A percentile compares a stretch with the other conserved stretches of the same genome.
Conservation (phyloP, 148 eudicot species). For the Agrostemma githago region DNA sequence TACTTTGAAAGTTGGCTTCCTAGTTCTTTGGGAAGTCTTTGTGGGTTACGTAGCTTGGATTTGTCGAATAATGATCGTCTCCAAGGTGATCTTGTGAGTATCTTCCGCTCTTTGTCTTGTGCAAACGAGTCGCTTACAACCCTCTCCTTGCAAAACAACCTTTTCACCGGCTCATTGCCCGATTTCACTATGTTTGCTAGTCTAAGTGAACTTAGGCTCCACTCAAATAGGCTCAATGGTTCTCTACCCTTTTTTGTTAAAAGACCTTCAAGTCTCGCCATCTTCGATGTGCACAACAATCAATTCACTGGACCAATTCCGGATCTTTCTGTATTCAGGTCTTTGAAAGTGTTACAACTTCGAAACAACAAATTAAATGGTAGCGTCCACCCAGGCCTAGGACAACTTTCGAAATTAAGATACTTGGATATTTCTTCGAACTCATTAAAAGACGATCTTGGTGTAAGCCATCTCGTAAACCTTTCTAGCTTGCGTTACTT, state of each 20-base stretch:
- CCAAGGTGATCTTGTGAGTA: background rate
- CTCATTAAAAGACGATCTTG: conserved; percentile 23
- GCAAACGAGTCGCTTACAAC: conserved; percentile 8
- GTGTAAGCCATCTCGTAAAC: conserved; percentile 22
- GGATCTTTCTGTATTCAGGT: conserved; percentile 21
- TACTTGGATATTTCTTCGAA: conserved; percentile 25
- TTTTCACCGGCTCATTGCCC: conserved; percentile 17
- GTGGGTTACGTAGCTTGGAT: conserved; percentile 9
- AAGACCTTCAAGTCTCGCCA: conserved; percentile 8
- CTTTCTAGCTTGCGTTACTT: conserved; percentile 24
- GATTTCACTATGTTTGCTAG: conserved; percentile 13
- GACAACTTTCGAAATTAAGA: conserved; percentile 23
- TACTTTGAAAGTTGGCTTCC: too few species aligned
- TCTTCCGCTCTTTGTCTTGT: conserved; percentile 8
- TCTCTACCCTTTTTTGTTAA: conserved; percentile 4
- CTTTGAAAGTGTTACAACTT: conserved; percentile 22
- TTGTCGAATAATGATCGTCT: conserved; percentile 12
- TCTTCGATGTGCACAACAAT: conserved; percentile 25
- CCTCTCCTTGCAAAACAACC: conserved; percentile 6
- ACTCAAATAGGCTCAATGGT: conserved; percentile 14
- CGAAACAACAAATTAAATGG: conserved; percentile 23
- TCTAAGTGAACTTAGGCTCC: conserved; percentile 6
- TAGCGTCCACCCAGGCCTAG: conserved; percentile 14
- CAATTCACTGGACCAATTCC: conserved; percentile 28
- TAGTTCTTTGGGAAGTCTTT: background rate